Conservation (phyloP, 495 filamentous ascomycete species). For the Elasticomyces elasticus region DNA sequence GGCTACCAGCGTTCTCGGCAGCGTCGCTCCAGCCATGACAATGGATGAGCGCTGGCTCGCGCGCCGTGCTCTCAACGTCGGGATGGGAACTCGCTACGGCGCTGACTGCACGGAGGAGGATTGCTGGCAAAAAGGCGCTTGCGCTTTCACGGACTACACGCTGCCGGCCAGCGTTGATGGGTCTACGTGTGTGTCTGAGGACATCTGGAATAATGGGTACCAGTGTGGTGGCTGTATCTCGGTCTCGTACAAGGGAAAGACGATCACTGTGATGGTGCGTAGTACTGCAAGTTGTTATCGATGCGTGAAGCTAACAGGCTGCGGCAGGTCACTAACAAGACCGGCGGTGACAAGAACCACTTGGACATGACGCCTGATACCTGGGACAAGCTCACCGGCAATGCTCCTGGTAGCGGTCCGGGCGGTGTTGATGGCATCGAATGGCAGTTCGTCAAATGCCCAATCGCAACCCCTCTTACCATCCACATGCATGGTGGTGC, state of each 20-base stretch:
- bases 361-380: slow-evolving; percentile 6
- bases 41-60: slow-evolving; percentile 1
- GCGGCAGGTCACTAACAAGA: neutral
- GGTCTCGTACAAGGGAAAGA: slow-evolving; percentile 2
- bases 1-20: neutral
- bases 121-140: slow-evolving; percentile 1
- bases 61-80: neutral
- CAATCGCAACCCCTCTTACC: neutral
- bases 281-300: neutral
- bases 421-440: slow-evolving; percentile 3
- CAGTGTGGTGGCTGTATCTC: slow-evolving; percentile 2
- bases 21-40: neutral
- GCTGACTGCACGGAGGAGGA: neutral
- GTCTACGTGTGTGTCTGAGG: neutral
- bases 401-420: neutral
- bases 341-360: slow-evolving; percentile 2
- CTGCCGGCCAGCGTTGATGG: slow-evolving; percentile 1
- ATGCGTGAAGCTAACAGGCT: neutral
- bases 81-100: neutral
- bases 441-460: slow-evolving; percentile 4
- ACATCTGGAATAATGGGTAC: neutral
- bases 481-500: slow-evolving; percentile 2
- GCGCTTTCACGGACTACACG: neutral
- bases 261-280: slow-evolving; percentile 1
- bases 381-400: slow-evolving; percentile 5